Percentiles rank a stretch among this genome's conserved stretches.
Evolutionary conservation across 2,329 filamentous ascomycete species (phyloP).

Genomic region (Dryadomyces quercus-mongolicae): DNA sequence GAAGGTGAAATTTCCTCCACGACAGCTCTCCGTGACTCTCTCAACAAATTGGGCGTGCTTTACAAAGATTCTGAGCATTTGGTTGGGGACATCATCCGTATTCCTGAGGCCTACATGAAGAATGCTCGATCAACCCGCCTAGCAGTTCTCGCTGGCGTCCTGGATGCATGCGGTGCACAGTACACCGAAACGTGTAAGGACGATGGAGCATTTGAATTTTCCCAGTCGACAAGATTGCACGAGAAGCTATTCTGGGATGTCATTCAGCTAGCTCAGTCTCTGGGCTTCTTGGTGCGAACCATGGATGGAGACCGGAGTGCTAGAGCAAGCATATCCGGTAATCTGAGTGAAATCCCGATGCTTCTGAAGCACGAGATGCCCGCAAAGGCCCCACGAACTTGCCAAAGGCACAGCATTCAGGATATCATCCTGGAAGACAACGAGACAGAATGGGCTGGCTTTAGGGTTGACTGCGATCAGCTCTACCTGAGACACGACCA

Average conservation of each 20-base stretch:
- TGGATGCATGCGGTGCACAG: background rate
- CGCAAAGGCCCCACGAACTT: background rate
- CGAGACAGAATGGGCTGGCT: conserved; percentile 34
- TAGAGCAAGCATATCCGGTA: background rate
- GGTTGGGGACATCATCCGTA: background rate
- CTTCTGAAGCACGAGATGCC: background rate
- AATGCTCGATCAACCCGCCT: background rate
- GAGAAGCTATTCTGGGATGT: background rate
- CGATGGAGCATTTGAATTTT: background rate
- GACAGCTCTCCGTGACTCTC: too few species aligned
- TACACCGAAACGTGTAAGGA: background rate
- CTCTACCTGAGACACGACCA: conserved; percentile 37
- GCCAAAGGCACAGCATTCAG: conserved; percentile 21
- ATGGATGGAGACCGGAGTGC: background rate
- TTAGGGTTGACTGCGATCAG: conserved; percentile 33
- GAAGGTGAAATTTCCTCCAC: too few species aligned
- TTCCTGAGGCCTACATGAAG: background rate
- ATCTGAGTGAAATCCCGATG: background rate
- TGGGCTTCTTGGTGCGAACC: background rate
- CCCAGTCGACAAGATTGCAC: background rate
- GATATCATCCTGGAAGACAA: conserved; percentile 29
- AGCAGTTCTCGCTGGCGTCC: background rate
- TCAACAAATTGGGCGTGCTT: background rate
- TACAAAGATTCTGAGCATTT: background rate
- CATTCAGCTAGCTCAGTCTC: background rate